Base-by-base conservation (phyloP, 768 basidiomycete genomes). In the Tylopilus vinaceipallidus region DNA sequence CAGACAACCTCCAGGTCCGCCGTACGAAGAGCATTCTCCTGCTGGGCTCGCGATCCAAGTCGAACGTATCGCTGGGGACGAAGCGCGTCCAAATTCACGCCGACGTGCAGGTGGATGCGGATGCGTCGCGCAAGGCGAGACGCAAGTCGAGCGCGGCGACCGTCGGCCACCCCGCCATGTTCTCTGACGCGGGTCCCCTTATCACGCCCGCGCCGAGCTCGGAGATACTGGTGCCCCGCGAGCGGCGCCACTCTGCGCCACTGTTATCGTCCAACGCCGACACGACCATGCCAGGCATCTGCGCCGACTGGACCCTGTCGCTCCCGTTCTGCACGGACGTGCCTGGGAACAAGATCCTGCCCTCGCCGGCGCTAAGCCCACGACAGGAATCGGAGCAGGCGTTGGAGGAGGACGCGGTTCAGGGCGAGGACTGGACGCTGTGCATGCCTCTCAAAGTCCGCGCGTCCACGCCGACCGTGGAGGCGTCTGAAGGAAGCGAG, bases 11-110 rank as follows among this genome's bases (percentile, higher is more conserved):
- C 1, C 55, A 59, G 10, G 59, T 60, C n/a, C 60, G 60, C 23
- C 56, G 62, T 16, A 67, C 67, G 24, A 67, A 67, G 33, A 67
- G 66, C 43, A 67, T 69, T 1, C 17, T 69, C 0, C n/a, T 69
- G n/a, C 59, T 67, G 1, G 59, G 63, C 12, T 56, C 67, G 29
- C 47, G 52, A 46, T 61, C 63, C 3, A 65, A 67, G 48, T 55
- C 60, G 22, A 53, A 36, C 23, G 30, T 16, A 20, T 65, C 60
- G 3, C 49, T 65, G 10, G 56, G 49, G 4, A 49, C 42, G 13
- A 66, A 66, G 32, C 65, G 65, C 0, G 66, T 66, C 22, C 65
- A 66, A 45, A 66, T 66, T 17, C 65, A 57, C 6, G 54, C 55
- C 2, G 64, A 64, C 13, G 66, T 55, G 14, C 44, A 52, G 23